Base-by-base conservation (phyloP, 805 yeast genomes). In the Lachancea sp. region DNA sequence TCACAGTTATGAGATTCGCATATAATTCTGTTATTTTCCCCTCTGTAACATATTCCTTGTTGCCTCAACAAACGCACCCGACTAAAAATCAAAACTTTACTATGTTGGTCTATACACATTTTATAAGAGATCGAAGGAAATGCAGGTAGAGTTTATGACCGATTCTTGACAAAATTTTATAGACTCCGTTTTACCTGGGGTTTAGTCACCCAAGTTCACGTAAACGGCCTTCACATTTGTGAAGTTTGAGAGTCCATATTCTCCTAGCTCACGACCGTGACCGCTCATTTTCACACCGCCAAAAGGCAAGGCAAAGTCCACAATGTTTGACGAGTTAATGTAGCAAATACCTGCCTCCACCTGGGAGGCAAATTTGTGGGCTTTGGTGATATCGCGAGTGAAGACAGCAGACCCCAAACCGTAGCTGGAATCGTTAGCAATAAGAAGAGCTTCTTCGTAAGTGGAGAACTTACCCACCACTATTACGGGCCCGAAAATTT, bases 221-320 rank as follows among this genome's bases (percentile, higher is more conserved):
- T 84, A 86, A 46, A 81, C 73, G 27, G 85, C 81, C 62, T 80
- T 81, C 45, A 79, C 80, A 54, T 77, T 78, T 11, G 85, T 80
- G 64, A 79, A 81, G 59, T 74, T 71, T 35, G 70, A 69, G 45
- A 81, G 61, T n/a, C 85, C 85, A 54, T 79, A 77, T 50, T 77
- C 75, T 31, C 86, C 86, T 47, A 81, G 68, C 62, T 81, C 86
- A 61, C 85, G 72, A 39, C 85, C 85, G 46, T 78, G 69, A 54
- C 87, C 86, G 58, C 78, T 70, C 73, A 73, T 69, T 62, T 81
- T 81, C 32, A 78, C 79, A 58, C 86, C 86, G 39, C 87, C 87
- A 51, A 81, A 81, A 44, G 86, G 86, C 49, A 76, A 67, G 59
- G 74, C 74, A 42, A 71, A 65, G 53, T 77, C 78, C 10, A 74